Evolutionary conservation across 176 grass and related monocot species (phyloP).

Genomic region (Eragrostis curvula): DNA sequence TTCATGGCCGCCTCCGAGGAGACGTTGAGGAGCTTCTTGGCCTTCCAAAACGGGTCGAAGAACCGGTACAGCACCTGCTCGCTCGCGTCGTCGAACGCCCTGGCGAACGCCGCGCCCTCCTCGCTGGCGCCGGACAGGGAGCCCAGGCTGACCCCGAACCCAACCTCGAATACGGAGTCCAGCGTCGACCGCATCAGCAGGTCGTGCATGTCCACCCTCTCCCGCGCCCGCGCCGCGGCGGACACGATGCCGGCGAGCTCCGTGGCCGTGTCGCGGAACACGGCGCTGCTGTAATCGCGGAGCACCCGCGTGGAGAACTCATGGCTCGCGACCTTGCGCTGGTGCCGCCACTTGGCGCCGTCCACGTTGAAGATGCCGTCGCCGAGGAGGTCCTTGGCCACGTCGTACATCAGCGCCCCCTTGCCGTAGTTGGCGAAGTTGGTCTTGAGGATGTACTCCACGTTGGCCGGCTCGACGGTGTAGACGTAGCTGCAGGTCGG

Average conservation of each 20-base stretch:
- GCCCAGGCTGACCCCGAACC: constrained; percentile 63
- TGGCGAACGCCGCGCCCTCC: constrained; percentile 53
- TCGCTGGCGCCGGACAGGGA: constrained; percentile 37
- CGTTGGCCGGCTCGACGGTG: constrained; percentile 71
- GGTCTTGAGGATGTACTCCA: constrained; percentile 87
- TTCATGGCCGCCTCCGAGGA: constrained; percentile 73
- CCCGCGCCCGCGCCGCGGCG: constrained; percentile 13
- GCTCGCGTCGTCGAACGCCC: constrained; percentile 78
- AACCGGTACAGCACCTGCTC: constrained; percentile 55
- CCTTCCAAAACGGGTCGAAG: constrained; percentile 72
- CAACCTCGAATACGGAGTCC: constrained; percentile 81
- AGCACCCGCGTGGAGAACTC: constrained; percentile 75
- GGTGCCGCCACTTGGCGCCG: constrained; percentile 75
- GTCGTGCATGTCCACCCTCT: constrained; percentile 58
- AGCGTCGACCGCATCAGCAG: constrained; percentile 73
- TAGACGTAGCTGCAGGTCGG: constrained; percentile 62
- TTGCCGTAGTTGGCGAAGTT: constrained; percentile 91
- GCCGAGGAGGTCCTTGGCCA: constrained; percentile 62
- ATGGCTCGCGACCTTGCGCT: constrained; percentile 78
- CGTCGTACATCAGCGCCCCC: constrained; percentile 41
- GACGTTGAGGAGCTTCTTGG: constrained; percentile 60
- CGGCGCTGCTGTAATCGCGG: constrained; percentile 69
- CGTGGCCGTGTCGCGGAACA: constrained; percentile 63
- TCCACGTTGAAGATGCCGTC: constrained; percentile 89
- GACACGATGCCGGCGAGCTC: constrained; percentile 60